phyloP scores from a whole-genome alignment of 2,329 filamentous ascomycete genomes.

The Hypoxylon sp. region DNA sequence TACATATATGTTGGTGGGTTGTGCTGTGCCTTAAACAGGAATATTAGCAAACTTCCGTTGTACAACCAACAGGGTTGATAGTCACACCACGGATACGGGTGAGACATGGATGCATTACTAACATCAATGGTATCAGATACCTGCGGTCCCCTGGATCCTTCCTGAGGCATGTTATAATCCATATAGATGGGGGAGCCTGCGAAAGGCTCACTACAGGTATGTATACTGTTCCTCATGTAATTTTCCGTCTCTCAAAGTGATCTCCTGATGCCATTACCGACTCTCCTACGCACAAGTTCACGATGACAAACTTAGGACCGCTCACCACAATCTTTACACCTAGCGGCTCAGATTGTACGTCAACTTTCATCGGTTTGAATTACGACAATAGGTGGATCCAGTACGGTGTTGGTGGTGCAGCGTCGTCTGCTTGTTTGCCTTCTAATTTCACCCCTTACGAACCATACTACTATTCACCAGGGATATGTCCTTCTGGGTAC shows the following conservation, averaged over 20 bases:
- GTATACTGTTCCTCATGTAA: background rate
- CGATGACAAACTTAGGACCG: slow-evolving; percentile 21
- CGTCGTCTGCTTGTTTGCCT: slow-evolving; percentile 26
- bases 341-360: slow-evolving; percentile 18
- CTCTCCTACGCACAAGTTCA: background rate
- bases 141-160: background rate
- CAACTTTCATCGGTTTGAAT: slow-evolving; percentile 11
- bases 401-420: slow-evolving; percentile 27
- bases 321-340: slow-evolving; percentile 31
- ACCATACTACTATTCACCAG: slow-evolving; percentile 27
- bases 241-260: background rate
- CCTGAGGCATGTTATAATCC: background rate
- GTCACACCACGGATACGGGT: background rate
- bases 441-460: slow-evolving; percentile 18
- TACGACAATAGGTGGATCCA: slow-evolving; percentile 19
- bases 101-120: background rate
- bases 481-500: slow-evolving; percentile 28
- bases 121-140: background rate
- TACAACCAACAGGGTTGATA: background rate
- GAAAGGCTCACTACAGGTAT: background rate
- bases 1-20: background rate
- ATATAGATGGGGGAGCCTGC: background rate
- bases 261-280: background rate
- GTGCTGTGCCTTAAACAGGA: background rate
- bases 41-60: background rate